Conservation (phyloP, 2,329 filamentous ascomycete genomes). For the Fusarium subtropicale region DNA sequence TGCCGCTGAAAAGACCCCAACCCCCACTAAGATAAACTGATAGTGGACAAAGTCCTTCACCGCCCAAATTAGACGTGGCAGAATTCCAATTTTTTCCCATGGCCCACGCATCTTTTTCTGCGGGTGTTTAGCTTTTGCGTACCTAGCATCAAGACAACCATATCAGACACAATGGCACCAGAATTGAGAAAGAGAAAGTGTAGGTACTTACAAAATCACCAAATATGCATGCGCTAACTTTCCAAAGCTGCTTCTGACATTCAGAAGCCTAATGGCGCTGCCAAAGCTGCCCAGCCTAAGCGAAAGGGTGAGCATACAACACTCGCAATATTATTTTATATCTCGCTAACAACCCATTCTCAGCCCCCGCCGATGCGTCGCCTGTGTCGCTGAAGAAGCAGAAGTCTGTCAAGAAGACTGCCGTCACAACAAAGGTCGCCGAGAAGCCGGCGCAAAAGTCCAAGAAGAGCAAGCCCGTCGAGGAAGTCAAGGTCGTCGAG, state of each 20-base stretch:
- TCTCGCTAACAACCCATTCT: slow-evolving; percentile 42
- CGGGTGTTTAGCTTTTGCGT: slow-evolving; percentile 34
- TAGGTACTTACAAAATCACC: slow-evolving; percentile 23
- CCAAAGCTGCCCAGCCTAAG: slow-evolving; percentile 53
- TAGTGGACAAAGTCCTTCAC: slow-evolving; percentile 44
- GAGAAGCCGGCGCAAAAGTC: slow-evolving; percentile 52
- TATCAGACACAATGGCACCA: slow-evolving; percentile 57
- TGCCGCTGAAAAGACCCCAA: slow-evolving; percentile 27
- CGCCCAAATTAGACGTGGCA: slow-evolving; percentile 50
- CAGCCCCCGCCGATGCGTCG: slow-evolving; percentile 60
- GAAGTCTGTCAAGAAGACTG: slow-evolving; percentile 54
- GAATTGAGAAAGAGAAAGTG: slow-evolving; percentile 57
- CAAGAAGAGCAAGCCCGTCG: slow-evolving; percentile 49
- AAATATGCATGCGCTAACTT: slow-evolving; percentile 35
- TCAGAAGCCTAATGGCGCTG: slow-evolving; percentile 48
- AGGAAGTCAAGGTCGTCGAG: slow-evolving; percentile 44
- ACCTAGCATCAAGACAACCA: slow-evolving; percentile 27
- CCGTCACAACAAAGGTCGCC: slow-evolving; percentile 41
- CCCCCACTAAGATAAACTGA: slow-evolving; percentile 45
- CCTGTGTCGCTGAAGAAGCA: slow-evolving; percentile 60
- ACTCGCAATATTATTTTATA: background rate
- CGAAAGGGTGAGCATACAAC: slow-evolving; percentile 50
- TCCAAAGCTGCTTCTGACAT: slow-evolving; percentile 45
- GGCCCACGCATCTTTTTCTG: slow-evolving; percentile 44
- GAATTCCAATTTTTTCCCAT: slow-evolving; percentile 54